Evolutionary conservation across 2,329 filamentous ascomycete genomes (phyloP).

Genomic region (Exophiala mesophila): DNA sequence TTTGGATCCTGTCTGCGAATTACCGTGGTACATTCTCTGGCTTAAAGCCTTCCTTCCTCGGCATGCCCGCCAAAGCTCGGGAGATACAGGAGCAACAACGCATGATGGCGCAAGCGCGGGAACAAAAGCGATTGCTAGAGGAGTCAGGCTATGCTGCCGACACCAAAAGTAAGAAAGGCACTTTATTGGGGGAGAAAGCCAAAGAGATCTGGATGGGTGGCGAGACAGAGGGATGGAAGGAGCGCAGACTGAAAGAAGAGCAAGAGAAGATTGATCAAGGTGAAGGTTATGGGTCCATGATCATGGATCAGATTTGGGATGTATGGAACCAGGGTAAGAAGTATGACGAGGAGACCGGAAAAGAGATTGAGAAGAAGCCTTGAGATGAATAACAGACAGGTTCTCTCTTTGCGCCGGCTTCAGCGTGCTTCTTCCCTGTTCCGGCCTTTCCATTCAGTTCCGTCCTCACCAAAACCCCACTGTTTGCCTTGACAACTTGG

Average conservation of each 20-base stretch:
- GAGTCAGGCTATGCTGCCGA: slow-evolving; percentile 17
- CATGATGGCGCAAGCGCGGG: slow-evolving; percentile 14
- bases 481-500: too few species aligned
- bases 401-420: too few species aligned
- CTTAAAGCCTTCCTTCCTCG: slow-evolving; percentile 25
- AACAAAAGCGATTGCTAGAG: slow-evolving; percentile 25
- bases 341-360: slow-evolving; percentile 4
- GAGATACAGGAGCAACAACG: slow-evolving; percentile 15
- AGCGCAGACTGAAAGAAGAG: slow-evolving; percentile 37
- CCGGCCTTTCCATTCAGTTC: too few species aligned
- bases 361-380: background rate
- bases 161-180: slow-evolving; percentile 2
- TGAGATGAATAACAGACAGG: too few species aligned
- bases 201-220: slow-evolving; percentile 32
- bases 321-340: slow-evolving; percentile 32
- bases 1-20: slow-evolving; percentile 47
- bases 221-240: slow-evolving; percentile 37
- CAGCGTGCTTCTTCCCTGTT: too few species aligned
- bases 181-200: slow-evolving; percentile 16
- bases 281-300: slow-evolving; percentile 43
- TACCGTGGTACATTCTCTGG: slow-evolving; percentile 41
- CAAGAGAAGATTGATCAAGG: slow-evolving; percentile 34
- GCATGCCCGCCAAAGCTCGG: slow-evolving; percentile 8
- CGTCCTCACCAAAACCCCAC: too few species aligned
- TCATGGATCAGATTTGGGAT: slow-evolving; percentile 41